These are phyloP conservation scores for Vanrija sp. DNA, from an alignment of 1,284 basidiomycete genomes.

Conservation along the genomic window DNA sequence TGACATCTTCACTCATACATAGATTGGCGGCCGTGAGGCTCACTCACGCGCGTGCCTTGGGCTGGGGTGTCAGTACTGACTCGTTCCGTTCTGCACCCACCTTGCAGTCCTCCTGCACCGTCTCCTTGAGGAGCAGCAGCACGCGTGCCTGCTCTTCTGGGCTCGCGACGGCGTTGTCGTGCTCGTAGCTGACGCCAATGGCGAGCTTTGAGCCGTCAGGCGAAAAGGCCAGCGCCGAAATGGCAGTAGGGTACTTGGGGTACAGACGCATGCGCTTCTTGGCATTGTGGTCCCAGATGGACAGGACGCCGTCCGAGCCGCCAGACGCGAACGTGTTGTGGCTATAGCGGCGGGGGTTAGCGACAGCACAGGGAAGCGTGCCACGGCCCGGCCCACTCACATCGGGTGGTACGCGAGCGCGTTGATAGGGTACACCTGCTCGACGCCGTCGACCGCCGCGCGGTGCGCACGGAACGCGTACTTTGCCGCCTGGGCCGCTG, in stretches of 20 bases:
- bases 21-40: too few species aligned
- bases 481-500: constrained; percentile 75
- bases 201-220: constrained; percentile 76
- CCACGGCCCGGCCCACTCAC: constrained; percentile 50
- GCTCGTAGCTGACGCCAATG: constrained; percentile 80
- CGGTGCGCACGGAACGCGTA: constrained; percentile 99
- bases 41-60: constrained; percentile 7
- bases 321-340: constrained; percentile 93
- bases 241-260: constrained; percentile 68
- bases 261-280: constrained; percentile 93
- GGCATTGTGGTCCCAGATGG: constrained; percentile 94
- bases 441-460: constrained; percentile 82
- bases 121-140: constrained; percentile 46
- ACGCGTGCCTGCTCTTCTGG: constrained; percentile 38
- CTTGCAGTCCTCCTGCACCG: constrained; percentile 50
- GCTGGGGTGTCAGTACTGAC: background rate
- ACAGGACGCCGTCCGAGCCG: constrained; percentile 85
- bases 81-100: constrained; percentile 12
- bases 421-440: constrained; percentile 98
- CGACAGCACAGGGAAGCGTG: background rate
- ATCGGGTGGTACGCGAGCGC: constrained; percentile 87
- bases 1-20: background rate
- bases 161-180: constrained; percentile 63
- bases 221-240: constrained; percentile 74
- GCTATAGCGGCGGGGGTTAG: constrained; percentile 50